Conservation (phyloP, 495 filamentous ascomycete genomes). For the Penicillium bialowiezense region DNA sequence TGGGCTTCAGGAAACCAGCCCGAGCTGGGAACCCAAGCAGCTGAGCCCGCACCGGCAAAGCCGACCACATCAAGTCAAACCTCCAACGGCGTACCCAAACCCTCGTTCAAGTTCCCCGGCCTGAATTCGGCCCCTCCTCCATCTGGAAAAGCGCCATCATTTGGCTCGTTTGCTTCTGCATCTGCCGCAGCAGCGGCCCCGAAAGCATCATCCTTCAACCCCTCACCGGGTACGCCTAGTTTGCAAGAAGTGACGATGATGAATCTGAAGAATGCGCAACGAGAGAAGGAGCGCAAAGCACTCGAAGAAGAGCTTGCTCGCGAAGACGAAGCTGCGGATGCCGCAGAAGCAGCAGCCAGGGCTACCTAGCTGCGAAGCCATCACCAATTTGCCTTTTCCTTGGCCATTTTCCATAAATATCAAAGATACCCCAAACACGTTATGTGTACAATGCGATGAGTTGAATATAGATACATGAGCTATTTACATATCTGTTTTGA, state of each 20-base stretch:
- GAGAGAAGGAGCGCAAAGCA: constrained; percentile 52
- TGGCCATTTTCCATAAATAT: neutral
- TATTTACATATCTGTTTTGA: constrained; percentile 15
- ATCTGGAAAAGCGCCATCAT: constrained; percentile 45
- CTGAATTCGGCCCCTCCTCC: constrained; percentile 26
- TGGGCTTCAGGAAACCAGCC: constrained; percentile 57
- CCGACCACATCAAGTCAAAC: constrained; percentile 19
- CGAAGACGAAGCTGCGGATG: constrained; percentile 51
- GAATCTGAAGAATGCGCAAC: constrained; percentile 55
- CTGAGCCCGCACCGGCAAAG: constrained; percentile 9
- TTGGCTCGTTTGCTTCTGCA: constrained; percentile 46
- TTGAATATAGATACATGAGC: constrained; percentile 7
- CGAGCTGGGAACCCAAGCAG: constrained; percentile 27
- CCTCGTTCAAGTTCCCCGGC: constrained; percentile 38
- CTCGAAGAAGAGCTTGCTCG: constrained; percentile 53
- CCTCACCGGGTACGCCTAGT: constrained; percentile 42
- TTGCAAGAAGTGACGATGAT: constrained; percentile 60
- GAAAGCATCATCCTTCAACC: constrained; percentile 29
- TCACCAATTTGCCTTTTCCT: neutral
- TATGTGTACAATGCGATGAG: neutral
- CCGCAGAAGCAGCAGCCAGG: constrained; percentile 33
- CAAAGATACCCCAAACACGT: constrained; percentile 13
- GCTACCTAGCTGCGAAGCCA: constrained; percentile 1
- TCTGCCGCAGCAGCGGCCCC: constrained; percentile 22
- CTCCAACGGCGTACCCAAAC: constrained; percentile 17